These are phyloP conservation scores for Corynascus novoguineensis DNA, from an alignment of 495 filamentous ascomycete genomes.

Conservation along the genomic window DNA sequence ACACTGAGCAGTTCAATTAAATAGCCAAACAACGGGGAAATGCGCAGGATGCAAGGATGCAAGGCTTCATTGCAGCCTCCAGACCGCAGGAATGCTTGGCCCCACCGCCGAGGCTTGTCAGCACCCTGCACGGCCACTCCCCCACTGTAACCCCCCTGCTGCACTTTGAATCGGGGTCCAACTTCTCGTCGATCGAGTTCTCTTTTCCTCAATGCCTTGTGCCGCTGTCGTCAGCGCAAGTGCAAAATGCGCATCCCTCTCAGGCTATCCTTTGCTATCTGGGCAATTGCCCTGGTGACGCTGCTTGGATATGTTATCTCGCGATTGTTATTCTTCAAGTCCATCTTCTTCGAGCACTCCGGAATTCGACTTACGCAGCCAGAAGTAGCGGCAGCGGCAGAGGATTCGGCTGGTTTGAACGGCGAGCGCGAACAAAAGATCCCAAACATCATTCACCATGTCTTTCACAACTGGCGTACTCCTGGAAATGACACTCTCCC, in stretches of 20 bases:
- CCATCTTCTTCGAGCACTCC: constrained; percentile 27
- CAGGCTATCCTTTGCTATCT: constrained; percentile 14
- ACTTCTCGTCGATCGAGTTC: background rate
- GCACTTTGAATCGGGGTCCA: background rate
- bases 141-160: too few relatives aligned
- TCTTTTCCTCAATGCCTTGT: background rate
- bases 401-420: background rate
- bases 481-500: constrained; percentile 57
- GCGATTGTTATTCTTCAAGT: constrained; percentile 21
- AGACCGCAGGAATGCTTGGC: too few relatives aligned
- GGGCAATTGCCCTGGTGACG: constrained; percentile 11
- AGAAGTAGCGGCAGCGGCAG: constrained; percentile 13
- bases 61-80: too few relatives aligned
- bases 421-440: constrained; percentile 14
- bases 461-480: constrained; percentile 60
- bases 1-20: too few relatives aligned
- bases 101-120: too few relatives aligned
- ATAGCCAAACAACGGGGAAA: too few relatives aligned
- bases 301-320: constrained; percentile 13
- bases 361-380: constrained; percentile 25
- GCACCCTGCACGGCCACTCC: too few relatives aligned
- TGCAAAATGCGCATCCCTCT: constrained; percentile 16
- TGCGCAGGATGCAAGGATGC: too few relatives aligned
- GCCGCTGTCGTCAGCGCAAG: background rate
- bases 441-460: constrained; percentile 88